A percentile compares a stretch with the other conserved stretches of the same genome.
Evolutionary conservation across 2,329 filamentous ascomycete species (phyloP).

Genomic region (Madurella mycetomatis): DNA sequence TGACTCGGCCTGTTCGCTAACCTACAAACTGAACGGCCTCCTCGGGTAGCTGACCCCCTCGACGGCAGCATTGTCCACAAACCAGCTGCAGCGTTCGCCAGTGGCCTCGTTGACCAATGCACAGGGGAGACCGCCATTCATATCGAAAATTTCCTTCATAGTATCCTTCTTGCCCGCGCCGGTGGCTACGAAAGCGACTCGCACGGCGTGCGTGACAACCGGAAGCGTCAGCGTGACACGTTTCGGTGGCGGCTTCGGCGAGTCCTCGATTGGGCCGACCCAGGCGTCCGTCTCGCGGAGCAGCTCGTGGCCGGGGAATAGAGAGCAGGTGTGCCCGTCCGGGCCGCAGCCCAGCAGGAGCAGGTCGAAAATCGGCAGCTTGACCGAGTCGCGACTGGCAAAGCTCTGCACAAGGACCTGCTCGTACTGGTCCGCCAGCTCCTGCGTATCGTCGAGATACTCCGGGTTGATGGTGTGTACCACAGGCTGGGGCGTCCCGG

Average conservation of each 20-base stretch:
- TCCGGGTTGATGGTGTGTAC: conserved; percentile 72
- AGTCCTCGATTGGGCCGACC: conserved; percentile 89
- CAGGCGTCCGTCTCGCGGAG: conserved; percentile 84
- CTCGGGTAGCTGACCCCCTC: conserved; percentile 80
- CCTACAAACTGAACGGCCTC: conserved; percentile 53
- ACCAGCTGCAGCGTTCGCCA: conserved; percentile 90
- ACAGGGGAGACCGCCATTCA: conserved; percentile 75
- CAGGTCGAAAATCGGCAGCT: conserved; percentile 90
- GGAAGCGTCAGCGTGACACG: conserved; percentile 90
- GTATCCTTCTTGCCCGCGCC: conserved; percentile 87
- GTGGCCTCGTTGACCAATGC: conserved; percentile 79
- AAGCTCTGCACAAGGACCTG: conserved; percentile 80
- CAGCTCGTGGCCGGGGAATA: conserved; percentile 87
- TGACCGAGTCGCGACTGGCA: conserved; percentile 88
- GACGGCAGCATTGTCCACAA: conserved; percentile 80
- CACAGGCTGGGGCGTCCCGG: conserved; percentile 58
- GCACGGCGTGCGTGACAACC: conserved; percentile 80
- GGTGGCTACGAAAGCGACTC: conserved; percentile 87
- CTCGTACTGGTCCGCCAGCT: conserved; percentile 92
- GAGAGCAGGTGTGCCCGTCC: conserved; percentile 93
- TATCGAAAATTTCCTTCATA: conserved; percentile 88
- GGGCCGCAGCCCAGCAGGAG: conserved; percentile 90
- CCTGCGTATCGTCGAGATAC: conserved; percentile 72
- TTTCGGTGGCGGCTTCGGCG: conserved; percentile 86
- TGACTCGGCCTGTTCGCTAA: background rate